Evolutionary conservation across 148 eudicot species (phyloP).

Genomic region (Rhododendron ovatum): DNA sequence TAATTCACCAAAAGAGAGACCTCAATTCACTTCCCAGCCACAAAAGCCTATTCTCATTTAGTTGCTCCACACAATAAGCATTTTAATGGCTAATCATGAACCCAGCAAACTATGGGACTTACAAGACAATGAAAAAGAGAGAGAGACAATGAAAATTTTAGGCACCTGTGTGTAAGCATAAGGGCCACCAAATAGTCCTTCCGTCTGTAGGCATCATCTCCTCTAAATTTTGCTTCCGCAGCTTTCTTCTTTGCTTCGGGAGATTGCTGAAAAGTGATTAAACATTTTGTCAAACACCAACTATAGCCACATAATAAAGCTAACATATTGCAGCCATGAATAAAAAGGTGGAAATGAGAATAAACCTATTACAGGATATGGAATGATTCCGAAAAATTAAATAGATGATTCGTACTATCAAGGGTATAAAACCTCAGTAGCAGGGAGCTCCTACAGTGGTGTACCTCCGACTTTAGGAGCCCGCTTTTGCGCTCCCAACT

Average conservation of each 20-base stretch:
- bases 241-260: conserved; percentile 80
- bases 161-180: conserved; percentile 83
- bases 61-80: background rate
- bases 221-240: conserved; percentile 84
- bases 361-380: no score
- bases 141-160: background rate
- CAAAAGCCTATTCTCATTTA: background rate
- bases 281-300: background rate
- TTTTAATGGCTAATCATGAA: background rate
- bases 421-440: background rate
- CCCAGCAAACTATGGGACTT: background rate
- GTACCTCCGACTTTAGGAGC: no score
- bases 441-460: no score
- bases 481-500: no score
- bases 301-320: background rate
- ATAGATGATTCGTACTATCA: background rate
- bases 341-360: background rate
- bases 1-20: no score
- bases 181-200: conserved; percentile 63
- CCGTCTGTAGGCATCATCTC: conserved; percentile 66
- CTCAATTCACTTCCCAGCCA: background rate
- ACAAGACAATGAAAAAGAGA: background rate
- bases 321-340: background rate
- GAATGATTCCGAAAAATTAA: no score
- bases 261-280: conserved; percentile 40